Evolutionary conservation across 805 yeast genomes (phyloP), one percentile per base, ranked within the genome.

Genomic region (Zygosaccharomyces kombuchaensis): DNA sequence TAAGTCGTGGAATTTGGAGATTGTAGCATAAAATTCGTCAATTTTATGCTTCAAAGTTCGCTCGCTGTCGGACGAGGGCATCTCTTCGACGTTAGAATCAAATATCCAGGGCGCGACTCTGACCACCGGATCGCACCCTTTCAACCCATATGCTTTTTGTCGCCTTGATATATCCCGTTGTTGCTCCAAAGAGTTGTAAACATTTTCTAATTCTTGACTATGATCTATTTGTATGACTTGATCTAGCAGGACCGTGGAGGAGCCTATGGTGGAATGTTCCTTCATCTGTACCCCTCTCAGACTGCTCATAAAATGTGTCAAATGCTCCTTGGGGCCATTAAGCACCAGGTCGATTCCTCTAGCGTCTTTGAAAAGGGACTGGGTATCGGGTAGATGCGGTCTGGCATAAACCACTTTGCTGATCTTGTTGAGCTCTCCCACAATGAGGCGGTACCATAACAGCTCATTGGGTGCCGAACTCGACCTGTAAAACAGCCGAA

Each of bases 331-430:
- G 16, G 29, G 41, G 5, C 41, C 41, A 27, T 17, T 38, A 9
- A 38, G 34, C 34, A 38, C 41, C 13, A 38, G 12, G 22, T 38
- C 41, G 17, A 38, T 26, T 14, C 41, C 26, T 17, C 26, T 27
- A 6, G 10, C 16, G 27, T 38, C 34, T 23, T 12, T 38, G 13
- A 34, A 27, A 8, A 38, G 23, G 3, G 41, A 38, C 14, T 38
- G 35, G 2, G 53, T 41, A 13, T 43, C 46, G 9, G 32, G 41
- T 13, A 42, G 22, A 9, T 44, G 26, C 6, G 57, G 53, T 26
- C 43, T 49, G 10, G 54, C 51, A 22, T 57, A 57, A 8, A 54
- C 34, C 4, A 57, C 48, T n/a, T 47, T 51, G 22, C 54, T 47
- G 19, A 57, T 41, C 30, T 35, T 48, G 26, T 44, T 45, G 12